Base-by-base conservation (phyloP, 2,329 filamentous ascomycete species). In the Paraphaeosphaeria minitans region DNA sequence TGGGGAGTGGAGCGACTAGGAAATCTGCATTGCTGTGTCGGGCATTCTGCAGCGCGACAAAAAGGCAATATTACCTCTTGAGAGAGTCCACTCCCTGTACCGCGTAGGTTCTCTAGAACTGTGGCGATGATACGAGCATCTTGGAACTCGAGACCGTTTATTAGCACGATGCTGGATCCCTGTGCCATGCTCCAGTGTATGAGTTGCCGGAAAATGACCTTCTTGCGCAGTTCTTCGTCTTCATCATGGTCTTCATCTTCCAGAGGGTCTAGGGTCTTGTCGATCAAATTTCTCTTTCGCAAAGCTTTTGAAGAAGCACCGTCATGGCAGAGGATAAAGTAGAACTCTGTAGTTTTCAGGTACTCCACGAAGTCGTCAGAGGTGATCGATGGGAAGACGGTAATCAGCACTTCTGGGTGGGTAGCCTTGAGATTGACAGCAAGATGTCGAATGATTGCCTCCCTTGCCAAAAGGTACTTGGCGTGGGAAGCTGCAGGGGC, bases 321-420 rank as follows among this genome's bases (percentile, higher is more conserved):
- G 70, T 91, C 87, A 63, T 90, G 87, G 53, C 84, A 85, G 79
- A 93, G 84, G 53, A 92, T 76, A 64, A 92, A 91, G 68, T 90
- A 87, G 3, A 87, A 78, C 0, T 85, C 82, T 24, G 82, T 81
- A 1, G 71, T 68, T 2, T 77, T 63, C 1, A 90, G 76, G 66
- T 91, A 90, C 1, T 80, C 66, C 5, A 72, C 60, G 65, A 91
- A 92, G 0, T 77, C 77, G 0, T 72, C 51, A 42, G 82, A 82
- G 13, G 79, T 72, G 14, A 84, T 67, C 0, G 81, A 82, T 6
- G 79, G 62, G 65, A 86, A 87, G 1, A 77, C 68, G 49, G 80
- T 77, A 43, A 85, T 75, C 53, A 77, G 73, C 64, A 84, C 78
- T 9, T 74, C 65, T 14, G 77, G 74, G 52, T 79, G 68, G 2